These are phyloP conservation scores for Flueggea neowawraea DNA, from an alignment of 441 rosid genomes.

Conservation along the genomic window DNA sequence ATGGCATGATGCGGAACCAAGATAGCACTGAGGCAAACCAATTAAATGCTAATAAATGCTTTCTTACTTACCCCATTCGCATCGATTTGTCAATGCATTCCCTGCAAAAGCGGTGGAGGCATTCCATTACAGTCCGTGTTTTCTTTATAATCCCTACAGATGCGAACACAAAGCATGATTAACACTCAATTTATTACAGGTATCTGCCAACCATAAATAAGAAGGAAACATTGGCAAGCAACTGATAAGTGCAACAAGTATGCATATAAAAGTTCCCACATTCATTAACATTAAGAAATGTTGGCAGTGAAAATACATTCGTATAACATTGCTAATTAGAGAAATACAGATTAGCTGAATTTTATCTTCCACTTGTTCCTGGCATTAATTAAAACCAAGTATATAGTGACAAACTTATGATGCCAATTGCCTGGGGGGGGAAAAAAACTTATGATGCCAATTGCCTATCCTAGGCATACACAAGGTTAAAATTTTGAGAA, in stretches of 20 bases:
- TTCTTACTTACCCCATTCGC: constrained; percentile 79
- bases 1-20: background rate
- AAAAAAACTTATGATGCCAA: background rate
- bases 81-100: constrained; percentile 99
- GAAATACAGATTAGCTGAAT: too few species aligned
- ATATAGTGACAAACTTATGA: too few species aligned
- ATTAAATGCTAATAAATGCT: background rate
- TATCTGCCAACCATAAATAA: background rate
- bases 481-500: too few species aligned
- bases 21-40: background rate
- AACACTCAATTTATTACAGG: background rate
- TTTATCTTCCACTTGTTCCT: too few species aligned
- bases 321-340: too few species aligned
- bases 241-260: too few species aligned
- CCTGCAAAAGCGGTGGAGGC: constrained; percentile 95
- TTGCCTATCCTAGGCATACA: background rate
- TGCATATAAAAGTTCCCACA: too few species aligned
- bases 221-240: background rate
- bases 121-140: constrained; percentile 96
- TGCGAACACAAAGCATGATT: constrained; percentile 6
- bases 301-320: too few species aligned
- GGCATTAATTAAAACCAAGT: too few species aligned
- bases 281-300: too few species aligned
- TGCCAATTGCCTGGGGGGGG: too few species aligned
- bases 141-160: constrained; percentile 86